These are phyloP conservation scores for Fraxinus paxiana DNA, from an alignment of 305 asterid species.

Conservation along the genomic window DNA sequence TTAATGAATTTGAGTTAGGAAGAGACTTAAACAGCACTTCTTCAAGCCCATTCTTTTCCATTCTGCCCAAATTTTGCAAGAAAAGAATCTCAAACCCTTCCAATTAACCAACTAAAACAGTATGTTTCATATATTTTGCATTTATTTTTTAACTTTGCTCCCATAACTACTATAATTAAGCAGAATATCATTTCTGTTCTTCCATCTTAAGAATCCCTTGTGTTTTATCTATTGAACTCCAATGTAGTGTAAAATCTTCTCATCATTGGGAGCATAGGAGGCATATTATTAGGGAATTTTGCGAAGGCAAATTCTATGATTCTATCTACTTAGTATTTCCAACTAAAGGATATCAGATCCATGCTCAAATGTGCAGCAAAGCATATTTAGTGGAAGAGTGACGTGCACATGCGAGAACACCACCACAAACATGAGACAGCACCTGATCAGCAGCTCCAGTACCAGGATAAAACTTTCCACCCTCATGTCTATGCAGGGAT, in stretches of 20 bases:
- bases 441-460: conserved; percentile 97
- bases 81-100: not conserved
- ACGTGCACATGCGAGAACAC: not conserved
- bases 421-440: conserved; percentile 13
- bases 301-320: not conserved
- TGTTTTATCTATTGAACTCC: not conserved
- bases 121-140: not conserved
- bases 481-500: conserved; percentile 90
- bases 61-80: not conserved
- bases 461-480: conserved; percentile 92
- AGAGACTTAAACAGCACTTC: conserved; percentile 15
- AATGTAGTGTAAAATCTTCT: not conserved
- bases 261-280: not conserved
- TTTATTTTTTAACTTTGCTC: not conserved
- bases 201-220: not conserved
- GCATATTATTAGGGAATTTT: not conserved
- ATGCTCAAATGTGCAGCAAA: conserved; percentile 12
- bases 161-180: not conserved
- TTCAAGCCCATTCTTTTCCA: conserved; percentile 10
- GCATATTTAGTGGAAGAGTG: conserved; percentile 8
- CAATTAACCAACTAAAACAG: not conserved
- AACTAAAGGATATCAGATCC: not conserved
- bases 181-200: not conserved
- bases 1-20: conserved; percentile 14
- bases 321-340: not conserved